A percentile compares a stretch with the other conserved stretches of the same genome.
Evolutionary conservation across 2,329 filamentous ascomycete species (phyloP).

Genomic region (Scedosporium dehoogii): DNA sequence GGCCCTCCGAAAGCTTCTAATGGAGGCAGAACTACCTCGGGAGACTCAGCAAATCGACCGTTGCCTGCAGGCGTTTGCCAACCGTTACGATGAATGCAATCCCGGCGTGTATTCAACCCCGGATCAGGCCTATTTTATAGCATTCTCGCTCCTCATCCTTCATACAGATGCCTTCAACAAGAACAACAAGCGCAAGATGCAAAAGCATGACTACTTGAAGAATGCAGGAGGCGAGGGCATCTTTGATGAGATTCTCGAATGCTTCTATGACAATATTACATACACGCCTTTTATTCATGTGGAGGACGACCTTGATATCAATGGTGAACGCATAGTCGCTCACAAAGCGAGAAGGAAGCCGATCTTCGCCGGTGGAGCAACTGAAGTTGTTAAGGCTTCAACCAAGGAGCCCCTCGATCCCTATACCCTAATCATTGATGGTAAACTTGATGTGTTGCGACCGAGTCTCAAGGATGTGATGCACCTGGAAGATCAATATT

Average conservation of each 20-base stretch:
- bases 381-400: conserved; percentile 36
- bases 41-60: conserved; percentile 98
- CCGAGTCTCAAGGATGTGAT: conserved; percentile 89
- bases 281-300: conserved; percentile 98
- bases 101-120: conserved; percentile 85
- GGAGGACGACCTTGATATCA: conserved; percentile 79
- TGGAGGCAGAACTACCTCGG: conserved; percentile 92
- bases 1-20: conserved; percentile 87
- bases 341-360: conserved; percentile 63
- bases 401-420: conserved; percentile 82
- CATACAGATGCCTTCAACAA: conserved; percentile 99
- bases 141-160: conserved; percentile 90
- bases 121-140: conserved; percentile 96
- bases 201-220: conserved; percentile 87
- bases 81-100: conserved; percentile 96
- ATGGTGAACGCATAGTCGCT: conserved; percentile 60
- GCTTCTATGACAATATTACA: conserved; percentile 96
- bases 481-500: conserved; percentile 84
- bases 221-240: conserved; percentile 88
- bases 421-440: conserved; percentile 87
- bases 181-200: conserved; percentile 99
- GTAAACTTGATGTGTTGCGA: conserved; percentile 70
- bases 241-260: conserved; percentile 86
- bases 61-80: conserved; percentile 86
- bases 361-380: conserved; percentile 54